Evolutionary conservation across 2,329 filamentous ascomycete species (phyloP).

Genomic region (Pochonia chlamydosporia): DNA sequence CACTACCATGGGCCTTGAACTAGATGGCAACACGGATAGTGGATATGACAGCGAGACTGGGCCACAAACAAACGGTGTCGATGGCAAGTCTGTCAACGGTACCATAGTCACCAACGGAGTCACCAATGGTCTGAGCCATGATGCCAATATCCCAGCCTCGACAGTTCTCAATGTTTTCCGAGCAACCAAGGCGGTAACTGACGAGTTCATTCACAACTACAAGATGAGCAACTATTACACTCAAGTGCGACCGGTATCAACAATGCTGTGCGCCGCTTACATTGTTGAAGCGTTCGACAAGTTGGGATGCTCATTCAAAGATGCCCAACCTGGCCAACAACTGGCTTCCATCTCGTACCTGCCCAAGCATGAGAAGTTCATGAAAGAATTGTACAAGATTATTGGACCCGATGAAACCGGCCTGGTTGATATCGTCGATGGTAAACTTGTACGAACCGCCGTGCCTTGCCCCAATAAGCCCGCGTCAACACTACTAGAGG

Average conservation of each 20-base stretch:
- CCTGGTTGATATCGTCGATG: conserved; percentile 5
- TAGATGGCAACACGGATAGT: too few relatives aligned
- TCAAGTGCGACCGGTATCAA: not conserved
- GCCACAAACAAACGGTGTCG: too few relatives aligned
- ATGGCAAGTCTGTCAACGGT: not conserved
- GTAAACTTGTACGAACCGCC: conserved; percentile 7
- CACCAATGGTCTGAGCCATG: not conserved
- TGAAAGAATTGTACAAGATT: conserved; percentile 6
- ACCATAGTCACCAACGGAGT: not conserved
- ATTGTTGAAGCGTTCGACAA: conserved; percentile 3
- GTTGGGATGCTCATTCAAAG: not conserved
- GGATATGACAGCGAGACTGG: too few relatives aligned
- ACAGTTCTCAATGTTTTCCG: not conserved
- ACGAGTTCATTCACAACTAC: not conserved
- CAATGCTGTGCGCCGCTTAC: not conserved
- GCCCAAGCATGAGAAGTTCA: not conserved
- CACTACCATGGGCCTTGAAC: not conserved
- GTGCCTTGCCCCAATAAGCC: conserved; percentile 1
- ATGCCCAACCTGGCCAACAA: not conserved
- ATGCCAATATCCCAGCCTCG: not conserved
- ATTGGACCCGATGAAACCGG: conserved; percentile 6
- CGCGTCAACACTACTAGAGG: conserved; percentile 2
- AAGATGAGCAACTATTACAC: not conserved
- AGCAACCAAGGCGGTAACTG: not conserved
- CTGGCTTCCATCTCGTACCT: not conserved